Evolutionary conservation across 495 filamentous ascomycete genomes (phyloP).

Genomic region (Neurospora africana): DNA sequence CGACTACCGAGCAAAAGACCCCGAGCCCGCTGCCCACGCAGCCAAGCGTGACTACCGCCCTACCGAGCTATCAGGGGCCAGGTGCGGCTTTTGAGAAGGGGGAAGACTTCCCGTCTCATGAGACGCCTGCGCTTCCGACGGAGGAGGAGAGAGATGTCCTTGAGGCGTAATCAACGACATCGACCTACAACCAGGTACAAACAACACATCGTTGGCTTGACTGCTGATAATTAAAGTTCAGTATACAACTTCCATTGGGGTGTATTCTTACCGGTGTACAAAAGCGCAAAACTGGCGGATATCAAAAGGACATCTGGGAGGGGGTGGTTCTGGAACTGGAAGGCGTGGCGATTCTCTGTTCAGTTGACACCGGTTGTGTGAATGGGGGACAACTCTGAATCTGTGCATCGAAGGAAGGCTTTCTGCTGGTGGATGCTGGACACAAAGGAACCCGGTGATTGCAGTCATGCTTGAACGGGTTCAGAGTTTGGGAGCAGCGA

Average conservation of each 20-base stretch:
- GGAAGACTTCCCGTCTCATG: slow-evolving; percentile 24
- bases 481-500: background rate
- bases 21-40: slow-evolving; percentile 1
- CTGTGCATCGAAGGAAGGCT: background rate
- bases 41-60: slow-evolving; percentile 9
- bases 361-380: background rate
- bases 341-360: background rate
- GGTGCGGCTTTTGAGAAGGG: slow-evolving; percentile 36
- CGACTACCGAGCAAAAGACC: slow-evolving; percentile 1
- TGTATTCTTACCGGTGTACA: background rate
- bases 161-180: slow-evolving; percentile 18
- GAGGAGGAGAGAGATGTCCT: slow-evolving; percentile 35
- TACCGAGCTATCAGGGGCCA: slow-evolving; percentile 38
- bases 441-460: background rate
- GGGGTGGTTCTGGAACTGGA: background rate
- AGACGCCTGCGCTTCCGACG: slow-evolving; percentile 27
- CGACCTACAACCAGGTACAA: background rate
- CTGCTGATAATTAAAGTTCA: background rate
- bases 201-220: background rate
- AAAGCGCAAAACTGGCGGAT: background rate
- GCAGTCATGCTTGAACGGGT: background rate
- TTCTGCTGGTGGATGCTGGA: background rate
- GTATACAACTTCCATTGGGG: background rate
- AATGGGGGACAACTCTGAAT: background rate
- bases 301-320: background rate